phyloP scores from a whole-genome alignment of 768 basidiomycete species.

The Mrakia hoshinonis region DNA sequence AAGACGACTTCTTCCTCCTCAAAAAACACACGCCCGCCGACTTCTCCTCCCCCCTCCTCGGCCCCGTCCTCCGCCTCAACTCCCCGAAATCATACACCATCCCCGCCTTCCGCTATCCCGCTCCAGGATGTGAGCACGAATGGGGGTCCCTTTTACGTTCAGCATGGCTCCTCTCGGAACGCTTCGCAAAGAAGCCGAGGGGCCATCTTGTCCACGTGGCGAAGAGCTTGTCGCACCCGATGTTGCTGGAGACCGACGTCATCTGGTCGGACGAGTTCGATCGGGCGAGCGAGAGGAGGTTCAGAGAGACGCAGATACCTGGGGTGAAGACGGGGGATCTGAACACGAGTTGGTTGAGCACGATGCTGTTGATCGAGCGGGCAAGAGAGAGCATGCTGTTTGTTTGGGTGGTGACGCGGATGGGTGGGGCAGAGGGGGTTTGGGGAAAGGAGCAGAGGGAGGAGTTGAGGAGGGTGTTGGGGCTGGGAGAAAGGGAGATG shows the following conservation, averaged over 20 bases:
- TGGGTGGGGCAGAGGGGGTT: constrained; percentile 4
- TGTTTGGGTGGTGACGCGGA: constrained; percentile 37
- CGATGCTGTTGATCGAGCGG: constrained; percentile 26
- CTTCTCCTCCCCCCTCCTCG: constrained; percentile 16
- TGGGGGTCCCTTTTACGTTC: constrained; percentile 24
- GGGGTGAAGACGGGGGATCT: constrained; percentile 10
- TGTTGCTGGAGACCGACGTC: constrained; percentile 5
- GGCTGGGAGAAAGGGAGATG: neutral
- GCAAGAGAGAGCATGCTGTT: constrained; percentile 33
- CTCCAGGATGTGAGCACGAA: constrained; percentile 25
- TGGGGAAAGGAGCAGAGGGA: constrained; percentile 18
- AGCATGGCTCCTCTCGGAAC: constrained; percentile 18
- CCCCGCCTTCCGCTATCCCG: neutral
- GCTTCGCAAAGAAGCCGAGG: neutral
- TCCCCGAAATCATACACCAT: neutral
- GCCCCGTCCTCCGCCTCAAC: constrained; percentile 5
- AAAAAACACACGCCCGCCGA: constrained; percentile 16
- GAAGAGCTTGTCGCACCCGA: constrained; percentile 18
- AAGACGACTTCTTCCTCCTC: constrained; percentile 29
- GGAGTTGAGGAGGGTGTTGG: neutral
- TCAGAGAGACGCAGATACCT: constrained; percentile 11
- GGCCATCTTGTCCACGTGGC: constrained; percentile 14
- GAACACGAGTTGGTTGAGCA: constrained; percentile 17
- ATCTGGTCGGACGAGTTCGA: constrained; percentile 17
- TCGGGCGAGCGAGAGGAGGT: neutral